Evolutionary conservation across 2,329 filamentous ascomycete species (phyloP).

Genomic region (Alternaria conjuncta): DNA sequence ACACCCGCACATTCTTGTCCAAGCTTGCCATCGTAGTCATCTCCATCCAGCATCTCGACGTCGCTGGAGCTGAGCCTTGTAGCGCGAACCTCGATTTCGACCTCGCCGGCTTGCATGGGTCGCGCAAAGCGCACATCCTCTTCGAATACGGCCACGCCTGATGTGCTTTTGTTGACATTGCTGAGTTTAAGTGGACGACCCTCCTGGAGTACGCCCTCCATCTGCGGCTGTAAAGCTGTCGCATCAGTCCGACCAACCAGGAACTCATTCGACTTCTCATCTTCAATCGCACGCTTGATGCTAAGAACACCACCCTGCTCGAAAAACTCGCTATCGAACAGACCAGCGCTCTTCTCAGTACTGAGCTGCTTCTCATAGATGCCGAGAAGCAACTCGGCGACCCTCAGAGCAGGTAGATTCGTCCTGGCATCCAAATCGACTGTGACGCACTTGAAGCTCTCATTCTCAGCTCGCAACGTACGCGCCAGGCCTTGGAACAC

Average conservation of each 20-base stretch:
- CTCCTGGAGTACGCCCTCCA: background rate
- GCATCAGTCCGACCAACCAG: conserved; percentile 9
- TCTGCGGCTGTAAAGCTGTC: conserved; percentile 2
- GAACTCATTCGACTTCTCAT: conserved; percentile 13
- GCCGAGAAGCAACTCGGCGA: conserved; percentile 5
- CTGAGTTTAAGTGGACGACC: conserved; percentile 3
- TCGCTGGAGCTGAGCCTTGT: conserved; percentile 19
- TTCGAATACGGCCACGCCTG: conserved; percentile 6
- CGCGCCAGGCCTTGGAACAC: conserved; percentile 18
- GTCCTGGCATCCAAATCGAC: conserved; percentile 22
- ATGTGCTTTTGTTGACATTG: background rate
- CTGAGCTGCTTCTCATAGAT: conserved; percentile 7
- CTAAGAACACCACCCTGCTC: conserved; percentile 13
- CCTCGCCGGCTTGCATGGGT: conserved; percentile 18
- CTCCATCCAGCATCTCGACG: conserved; percentile 28
- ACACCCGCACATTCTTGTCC: conserved; percentile 30
- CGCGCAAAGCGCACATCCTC: conserved; percentile 4
- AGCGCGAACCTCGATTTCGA: conserved; percentile 43
- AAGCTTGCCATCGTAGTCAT: conserved; percentile 17
- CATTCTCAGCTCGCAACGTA: conserved; percentile 20
- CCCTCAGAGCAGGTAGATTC: background rate
- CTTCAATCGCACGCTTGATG: conserved; percentile 16
- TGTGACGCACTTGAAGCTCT: conserved; percentile 18
- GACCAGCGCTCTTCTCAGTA: background rate
- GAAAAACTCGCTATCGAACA: conserved; percentile 13